phyloP scores from a whole-genome alignment of 768 basidiomycete genomes.

The Suillus occidentalis region DNA sequence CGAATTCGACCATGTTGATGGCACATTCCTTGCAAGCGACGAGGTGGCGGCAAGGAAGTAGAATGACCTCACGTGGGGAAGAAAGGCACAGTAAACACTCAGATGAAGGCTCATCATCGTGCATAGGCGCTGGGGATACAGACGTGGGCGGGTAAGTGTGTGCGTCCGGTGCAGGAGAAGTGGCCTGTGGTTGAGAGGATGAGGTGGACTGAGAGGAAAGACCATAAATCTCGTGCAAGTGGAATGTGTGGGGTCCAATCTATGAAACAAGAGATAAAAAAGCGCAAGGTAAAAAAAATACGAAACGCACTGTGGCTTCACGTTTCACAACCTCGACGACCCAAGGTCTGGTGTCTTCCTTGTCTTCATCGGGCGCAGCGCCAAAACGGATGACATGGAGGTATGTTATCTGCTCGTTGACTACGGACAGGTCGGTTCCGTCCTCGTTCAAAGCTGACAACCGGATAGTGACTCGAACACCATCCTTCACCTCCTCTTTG shows the following conservation, averaged over 20 bases:
- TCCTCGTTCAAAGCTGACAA: slow-evolving; percentile 81
- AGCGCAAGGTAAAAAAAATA: slow-evolving; percentile 2
- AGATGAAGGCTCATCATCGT: slow-evolving; percentile 72
- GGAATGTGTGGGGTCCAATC: slow-evolving; percentile 94
- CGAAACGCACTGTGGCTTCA: slow-evolving; percentile 68
- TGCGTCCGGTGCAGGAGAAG: slow-evolving; percentile 37
- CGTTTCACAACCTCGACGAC: slow-evolving; percentile 91
- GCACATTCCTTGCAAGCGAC: slow-evolving; percentile 97
- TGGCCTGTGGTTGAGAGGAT: slow-evolving; percentile 32
- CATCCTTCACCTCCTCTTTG: slow-evolving; percentile 53
- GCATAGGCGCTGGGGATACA: slow-evolving; percentile 27
- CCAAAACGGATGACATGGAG: slow-evolving; percentile 80
- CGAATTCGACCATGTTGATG: slow-evolving; percentile 96
- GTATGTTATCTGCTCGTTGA: slow-evolving; percentile 89
- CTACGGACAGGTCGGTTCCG: slow-evolving; percentile 61
- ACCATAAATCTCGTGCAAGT: slow-evolving; percentile 93
- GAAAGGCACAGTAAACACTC: slow-evolving; percentile 93
- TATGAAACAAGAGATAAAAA: slow-evolving; percentile 26
- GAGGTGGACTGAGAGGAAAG: slow-evolving; percentile 60
- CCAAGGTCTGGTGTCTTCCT: slow-evolving; percentile 75
- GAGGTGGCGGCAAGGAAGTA: slow-evolving; percentile 90
- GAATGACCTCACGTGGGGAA: slow-evolving; percentile 85
- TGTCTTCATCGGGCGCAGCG: slow-evolving; percentile 33
- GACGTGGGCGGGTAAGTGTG: slow-evolving; percentile 50
- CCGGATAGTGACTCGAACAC: slow-evolving; percentile 76